Evolutionary conservation across 2,329 filamentous ascomycete genomes (phyloP), one percentile per base, ranked within the genome.

Genomic region (Fusarium napiforme): DNA sequence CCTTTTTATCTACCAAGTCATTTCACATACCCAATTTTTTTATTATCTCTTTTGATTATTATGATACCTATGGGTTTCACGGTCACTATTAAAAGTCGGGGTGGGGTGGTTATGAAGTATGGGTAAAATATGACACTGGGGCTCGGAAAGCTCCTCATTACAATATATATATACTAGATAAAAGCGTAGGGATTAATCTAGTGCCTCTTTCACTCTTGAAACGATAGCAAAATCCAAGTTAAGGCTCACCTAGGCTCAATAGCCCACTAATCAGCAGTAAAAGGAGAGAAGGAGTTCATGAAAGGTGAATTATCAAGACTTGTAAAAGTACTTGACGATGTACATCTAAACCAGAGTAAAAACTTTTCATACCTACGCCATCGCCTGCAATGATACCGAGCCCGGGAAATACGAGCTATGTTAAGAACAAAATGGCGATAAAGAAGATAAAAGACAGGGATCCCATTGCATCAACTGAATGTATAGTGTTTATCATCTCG

Each of bases 51-150:
- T 74, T 52, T 60, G 60, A 57, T 57, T 60, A 57, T 67, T 70
- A 75, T 73, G 77, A 79, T 79, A 79, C 75, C 74, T 78, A 72
- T 60, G 72, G 76, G 66, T 65, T 69, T 71, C 50, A 78, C 50
- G 67, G 69, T 34, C 68, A 61, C 64, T 74, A 58, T 34, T 30
- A 59, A 64, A 64, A 60, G 23, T 36, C 26, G 34, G 65, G 75
- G 61, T 68, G 59, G n/a, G 28, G 64, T 62, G 46, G 52, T 59
- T 45, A 71, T 32, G 71, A 45, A 49, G 59, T 61, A 52, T 67
- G 69, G 50, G 37, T 63, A 34, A 69, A 72, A 69, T 63, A 67
- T 43, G 57, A 67, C 71, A 72, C 64, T 67, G 28, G 67, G 62
- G 53, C 32, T 43, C 32, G 56, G 55, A 61, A 57, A 62, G 62